Evolutionary conservation across 2,329 filamentous ascomycete species (phyloP).

Genomic region (Ophiostoma himal-ulmi): DNA sequence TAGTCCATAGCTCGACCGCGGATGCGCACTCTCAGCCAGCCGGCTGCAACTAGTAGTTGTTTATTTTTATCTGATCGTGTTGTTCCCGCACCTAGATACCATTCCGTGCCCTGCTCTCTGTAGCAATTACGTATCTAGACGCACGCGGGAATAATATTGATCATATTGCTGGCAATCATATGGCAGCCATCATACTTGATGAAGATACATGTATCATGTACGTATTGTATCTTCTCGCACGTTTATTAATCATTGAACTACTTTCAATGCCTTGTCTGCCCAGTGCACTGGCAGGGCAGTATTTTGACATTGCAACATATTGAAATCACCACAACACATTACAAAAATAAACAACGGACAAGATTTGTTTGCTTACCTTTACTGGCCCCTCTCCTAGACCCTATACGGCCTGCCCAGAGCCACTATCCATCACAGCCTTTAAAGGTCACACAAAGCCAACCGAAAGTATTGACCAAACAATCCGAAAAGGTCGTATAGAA

Average conservation of each 20-base stretch:
- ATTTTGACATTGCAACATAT: neutral
- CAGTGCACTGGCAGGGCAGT: neutral
- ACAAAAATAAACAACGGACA: neutral
- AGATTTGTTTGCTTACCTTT: no score
- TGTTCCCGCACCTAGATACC: neutral
- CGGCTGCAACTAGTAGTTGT: neutral
- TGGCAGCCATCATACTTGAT: no score
- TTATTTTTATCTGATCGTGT: neutral
- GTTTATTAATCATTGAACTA: neutral
- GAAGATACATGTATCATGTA: neutral
- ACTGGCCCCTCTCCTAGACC: no score
- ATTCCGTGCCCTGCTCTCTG: neutral
- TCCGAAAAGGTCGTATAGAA: neutral
- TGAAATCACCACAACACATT: neutral
- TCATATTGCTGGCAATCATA: neutral
- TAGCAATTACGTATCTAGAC: neutral
- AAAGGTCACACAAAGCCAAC: no score
- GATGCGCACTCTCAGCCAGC: neutral
- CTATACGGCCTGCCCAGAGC: no score
- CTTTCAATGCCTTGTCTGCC: neutral
- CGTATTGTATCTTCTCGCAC: neutral
- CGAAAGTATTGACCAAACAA: neutral
- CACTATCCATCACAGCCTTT: no score
- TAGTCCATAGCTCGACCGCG: neutral
- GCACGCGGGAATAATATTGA: neutral